Conservation (phyloP, 2,329 filamentous ascomycete genomes). For the Iodosphaeria phyllophila region DNA sequence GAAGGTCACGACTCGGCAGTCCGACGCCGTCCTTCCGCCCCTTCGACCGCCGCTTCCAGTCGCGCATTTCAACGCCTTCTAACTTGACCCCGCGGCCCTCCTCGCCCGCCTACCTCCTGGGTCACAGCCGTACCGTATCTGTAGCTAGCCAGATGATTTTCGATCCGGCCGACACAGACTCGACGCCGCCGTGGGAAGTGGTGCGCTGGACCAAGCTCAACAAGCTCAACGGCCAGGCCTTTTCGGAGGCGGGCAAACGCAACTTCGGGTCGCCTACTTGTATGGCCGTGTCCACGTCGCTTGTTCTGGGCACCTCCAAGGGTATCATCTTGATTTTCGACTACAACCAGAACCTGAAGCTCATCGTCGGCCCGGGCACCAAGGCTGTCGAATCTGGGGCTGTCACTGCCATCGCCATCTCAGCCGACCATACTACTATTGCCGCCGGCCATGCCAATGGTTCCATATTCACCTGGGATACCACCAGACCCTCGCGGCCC, state of each 20-base stretch:
- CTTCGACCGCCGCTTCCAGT: slow-evolving; percentile 89
- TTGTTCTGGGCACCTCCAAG: slow-evolving; percentile 84
- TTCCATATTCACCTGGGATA: slow-evolving; percentile 94
- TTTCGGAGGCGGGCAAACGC: slow-evolving; percentile 79
- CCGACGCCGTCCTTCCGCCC: slow-evolving; percentile 74
- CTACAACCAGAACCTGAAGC: slow-evolving; percentile 87
- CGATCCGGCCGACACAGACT: slow-evolving; percentile 47
- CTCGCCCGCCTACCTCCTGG: slow-evolving; percentile 61
- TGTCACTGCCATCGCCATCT: slow-evolving; percentile 74
- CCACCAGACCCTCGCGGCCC: slow-evolving; percentile 59
- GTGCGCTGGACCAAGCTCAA: slow-evolving; percentile 88
- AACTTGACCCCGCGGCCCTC: slow-evolving; percentile 44
- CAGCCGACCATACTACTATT: slow-evolving; percentile 82
- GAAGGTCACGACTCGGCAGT: slow-evolving; percentile 47
- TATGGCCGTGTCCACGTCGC: slow-evolving; percentile 69
- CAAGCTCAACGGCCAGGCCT: slow-evolving; percentile 75
- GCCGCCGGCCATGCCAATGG: slow-evolving; percentile 81
- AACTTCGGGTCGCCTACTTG: slow-evolving; percentile 89
- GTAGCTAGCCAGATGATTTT: slow-evolving; percentile 49
- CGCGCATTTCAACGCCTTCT: slow-evolving; percentile 51
- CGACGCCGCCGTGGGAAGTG: slow-evolving; percentile 84
- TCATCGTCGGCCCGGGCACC: slow-evolving; percentile 82
- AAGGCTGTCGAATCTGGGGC: slow-evolving; percentile 86
- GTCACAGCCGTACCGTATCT: slow-evolving; percentile 68
- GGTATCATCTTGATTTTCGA: slow-evolving; percentile 92